Percentiles rank a stretch among this genome's conserved stretches.
Evolutionary conservation across 805 yeast genomes (phyloP).

Genomic region (Pichia californica): DNA sequence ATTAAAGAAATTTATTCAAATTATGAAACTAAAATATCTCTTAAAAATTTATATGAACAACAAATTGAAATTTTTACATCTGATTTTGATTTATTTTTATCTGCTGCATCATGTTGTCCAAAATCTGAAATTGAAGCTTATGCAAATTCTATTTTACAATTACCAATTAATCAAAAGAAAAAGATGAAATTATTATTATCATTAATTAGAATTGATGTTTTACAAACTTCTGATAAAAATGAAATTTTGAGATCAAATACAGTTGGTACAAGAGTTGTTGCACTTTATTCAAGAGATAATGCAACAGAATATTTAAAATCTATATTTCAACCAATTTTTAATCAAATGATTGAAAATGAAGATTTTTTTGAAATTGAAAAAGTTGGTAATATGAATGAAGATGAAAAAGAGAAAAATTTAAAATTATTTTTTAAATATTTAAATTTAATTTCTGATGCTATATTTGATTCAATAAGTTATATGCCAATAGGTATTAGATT

Average conservation of each 20-base stretch:
- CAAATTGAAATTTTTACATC: slow-evolving; percentile 16
- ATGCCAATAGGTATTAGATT: slow-evolving; percentile 70
- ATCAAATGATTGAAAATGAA: slow-evolving; percentile 41
- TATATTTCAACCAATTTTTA: slow-evolving; percentile 51
- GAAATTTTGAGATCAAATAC: slow-evolving; percentile 78
- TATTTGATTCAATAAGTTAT: slow-evolving; percentile 44
- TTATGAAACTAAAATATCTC: slow-evolving; percentile 10
- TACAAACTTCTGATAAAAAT: slow-evolving; percentile 51
- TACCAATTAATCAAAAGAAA: slow-evolving; percentile 38
- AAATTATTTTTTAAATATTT: slow-evolving; percentile 50
- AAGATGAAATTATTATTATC: slow-evolving; percentile 43
- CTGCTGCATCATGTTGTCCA: slow-evolving; percentile 58
- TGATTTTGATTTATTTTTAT: slow-evolving; percentile 39
- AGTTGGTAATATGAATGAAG: slow-evolving; percentile 20
- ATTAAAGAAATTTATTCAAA: slow-evolving; percentile 27
- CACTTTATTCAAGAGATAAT: slow-evolving; percentile 61
- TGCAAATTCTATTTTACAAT: slow-evolving; percentile 56
- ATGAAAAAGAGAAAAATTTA: slow-evolving; percentile 37
- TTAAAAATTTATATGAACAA: slow-evolving; percentile 8
- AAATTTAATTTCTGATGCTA: slow-evolving; percentile 48
- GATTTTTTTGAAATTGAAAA: slow-evolving; percentile 52
- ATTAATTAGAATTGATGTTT: slow-evolving; percentile 57
- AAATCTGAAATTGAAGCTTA: slow-evolving; percentile 62
- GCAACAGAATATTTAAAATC: slow-evolving; percentile 52
- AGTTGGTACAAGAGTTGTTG: slow-evolving; percentile 70